A percentile compares a stretch with the other conserved stretches of the same genome.
phyloP scores from a whole-genome alignment of 2,329 filamentous ascomycete species.

The Colletotrichum limetticola region DNA sequence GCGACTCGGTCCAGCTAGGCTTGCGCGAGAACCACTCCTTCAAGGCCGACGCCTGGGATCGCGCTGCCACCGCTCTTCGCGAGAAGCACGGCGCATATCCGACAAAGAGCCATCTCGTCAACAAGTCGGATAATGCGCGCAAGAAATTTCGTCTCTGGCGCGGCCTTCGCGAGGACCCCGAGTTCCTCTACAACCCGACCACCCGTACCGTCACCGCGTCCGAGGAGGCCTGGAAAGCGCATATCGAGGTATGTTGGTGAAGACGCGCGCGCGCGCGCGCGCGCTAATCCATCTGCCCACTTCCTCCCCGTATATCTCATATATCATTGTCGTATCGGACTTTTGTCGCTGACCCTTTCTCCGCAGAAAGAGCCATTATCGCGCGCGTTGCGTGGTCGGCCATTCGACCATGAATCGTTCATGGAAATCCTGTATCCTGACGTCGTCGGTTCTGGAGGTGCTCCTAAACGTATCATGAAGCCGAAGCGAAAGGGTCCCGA shows the following conservation, averaged over 20 bases:
- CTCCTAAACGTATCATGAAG: slow-evolving; percentile 69
- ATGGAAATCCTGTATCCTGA: slow-evolving; percentile 71
- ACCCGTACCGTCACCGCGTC: slow-evolving; percentile 64
- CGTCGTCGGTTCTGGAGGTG: slow-evolving; percentile 68
- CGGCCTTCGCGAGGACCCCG: slow-evolving; percentile 66
- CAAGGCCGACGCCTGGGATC: slow-evolving; percentile 71
- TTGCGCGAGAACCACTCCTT: slow-evolving; percentile 69
- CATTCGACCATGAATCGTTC: slow-evolving; percentile 70
- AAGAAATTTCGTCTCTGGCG: slow-evolving; percentile 73
- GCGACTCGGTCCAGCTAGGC: slow-evolving; percentile 67
- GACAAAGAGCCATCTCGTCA: slow-evolving; percentile 71
- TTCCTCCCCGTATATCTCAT: background rate
- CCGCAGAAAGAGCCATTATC: slow-evolving; percentile 67
- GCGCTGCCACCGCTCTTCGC: slow-evolving; percentile 64
- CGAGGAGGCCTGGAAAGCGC: slow-evolving; percentile 67
- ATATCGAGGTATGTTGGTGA: slow-evolving; percentile 62
- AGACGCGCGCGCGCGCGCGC: background rate
- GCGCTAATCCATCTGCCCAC: background rate
- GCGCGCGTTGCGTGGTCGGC: slow-evolving; percentile 64
- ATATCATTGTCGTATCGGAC: background rate
- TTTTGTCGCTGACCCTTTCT: slow-evolving; percentile 35
- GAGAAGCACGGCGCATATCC: slow-evolving; percentile 66
- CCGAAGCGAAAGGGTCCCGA: slow-evolving; percentile 62
- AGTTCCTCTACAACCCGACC: slow-evolving; percentile 64
- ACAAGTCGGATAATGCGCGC: slow-evolving; percentile 72